phyloP scores from a whole-genome alignment of 129 eudicot genomes.

The Helianthus tuberosus region DNA sequence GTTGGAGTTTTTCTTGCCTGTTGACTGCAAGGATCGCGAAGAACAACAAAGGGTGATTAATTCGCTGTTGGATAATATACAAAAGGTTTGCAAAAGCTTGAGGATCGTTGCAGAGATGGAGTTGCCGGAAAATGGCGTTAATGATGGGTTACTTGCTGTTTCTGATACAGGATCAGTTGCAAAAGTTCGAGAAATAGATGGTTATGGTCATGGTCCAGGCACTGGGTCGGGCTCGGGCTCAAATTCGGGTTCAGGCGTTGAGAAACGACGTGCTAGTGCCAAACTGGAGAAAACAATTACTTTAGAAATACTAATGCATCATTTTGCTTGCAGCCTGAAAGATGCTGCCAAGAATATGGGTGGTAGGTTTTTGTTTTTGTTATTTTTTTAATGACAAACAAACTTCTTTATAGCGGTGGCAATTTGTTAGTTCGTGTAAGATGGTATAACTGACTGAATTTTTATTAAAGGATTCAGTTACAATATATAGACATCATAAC shows the following conservation, averaged over 20 bases:
- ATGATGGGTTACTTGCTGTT: conserved; percentile 19
- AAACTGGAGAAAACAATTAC: conserved; percentile 80
- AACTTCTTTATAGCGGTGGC: too few species aligned
- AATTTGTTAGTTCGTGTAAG: too few species aligned
- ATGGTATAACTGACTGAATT: too few species aligned
- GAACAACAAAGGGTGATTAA: conserved; percentile 61
- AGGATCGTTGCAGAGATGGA: conserved; percentile 67
- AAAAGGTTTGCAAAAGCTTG: conserved; percentile 62
- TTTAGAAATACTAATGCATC: conserved; percentile 73
- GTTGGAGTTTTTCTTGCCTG: conserved; percentile 85
- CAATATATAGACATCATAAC: too few species aligned
- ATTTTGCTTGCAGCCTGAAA: conserved; percentile 96
- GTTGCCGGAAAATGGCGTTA: conserved; percentile 59
- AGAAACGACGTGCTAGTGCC: conserved; percentile 59
- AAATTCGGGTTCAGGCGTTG: conserved; percentile 44
- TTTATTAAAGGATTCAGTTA: too few species aligned
- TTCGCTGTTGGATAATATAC: conserved; percentile 56
- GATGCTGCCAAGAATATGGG: conserved; percentile 96
- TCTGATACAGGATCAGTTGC: conserved; percentile 27
- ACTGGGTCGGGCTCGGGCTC: conserved; percentile 14
- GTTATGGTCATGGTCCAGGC: not conserved
- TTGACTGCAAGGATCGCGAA: conserved; percentile 50
- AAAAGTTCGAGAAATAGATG: conserved; percentile 25
- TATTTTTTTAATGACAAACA: too few species aligned
- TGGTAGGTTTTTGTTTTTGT: conserved; percentile 54